A percentile compares a stretch with the other conserved stretches of the same genome.
Evolutionary conservation across 2,329 filamentous ascomycete genomes (phyloP).

Genomic region (Lachnellula suecica): DNA sequence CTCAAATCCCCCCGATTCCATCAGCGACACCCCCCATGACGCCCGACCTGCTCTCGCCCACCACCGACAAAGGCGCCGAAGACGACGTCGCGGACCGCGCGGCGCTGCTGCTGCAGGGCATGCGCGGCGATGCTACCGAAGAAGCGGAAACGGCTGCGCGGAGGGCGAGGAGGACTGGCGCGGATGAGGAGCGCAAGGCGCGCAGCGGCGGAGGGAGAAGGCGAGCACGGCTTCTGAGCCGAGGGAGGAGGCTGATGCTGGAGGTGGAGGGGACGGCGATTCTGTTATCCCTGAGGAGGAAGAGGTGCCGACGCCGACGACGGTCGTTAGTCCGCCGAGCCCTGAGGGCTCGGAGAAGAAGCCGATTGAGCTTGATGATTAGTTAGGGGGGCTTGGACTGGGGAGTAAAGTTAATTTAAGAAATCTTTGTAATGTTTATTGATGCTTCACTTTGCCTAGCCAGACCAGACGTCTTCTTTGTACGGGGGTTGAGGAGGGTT

Average conservation of each 20-base stretch:
- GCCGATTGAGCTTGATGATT: slow-evolving; percentile 30
- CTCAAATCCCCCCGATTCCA: slow-evolving; percentile 45
- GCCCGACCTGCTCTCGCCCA: slow-evolving; percentile 21
- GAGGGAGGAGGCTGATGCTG: slow-evolving; percentile 2
- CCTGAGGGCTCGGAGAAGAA: slow-evolving; percentile 28
- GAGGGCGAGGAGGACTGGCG: slow-evolving; percentile 61
- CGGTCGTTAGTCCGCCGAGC: slow-evolving; percentile 32
- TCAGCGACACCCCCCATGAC: slow-evolving; percentile 33
- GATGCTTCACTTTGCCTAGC: too few relatives aligned
- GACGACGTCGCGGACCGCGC: slow-evolving; percentile 84
- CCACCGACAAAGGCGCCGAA: slow-evolving; percentile 41
- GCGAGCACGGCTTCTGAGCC: slow-evolving; percentile 29
- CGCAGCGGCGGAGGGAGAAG: slow-evolving; percentile 67
- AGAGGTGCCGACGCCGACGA: slow-evolving; percentile 25
- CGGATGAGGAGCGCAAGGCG: slow-evolving; percentile 73
- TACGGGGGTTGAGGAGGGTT: too few relatives aligned
- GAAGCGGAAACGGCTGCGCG: slow-evolving; percentile 52
- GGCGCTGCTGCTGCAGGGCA: slow-evolving; percentile 78
- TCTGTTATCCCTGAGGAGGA: slow-evolving; percentile 4
- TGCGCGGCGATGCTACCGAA: slow-evolving; percentile 59
- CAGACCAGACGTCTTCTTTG: too few relatives aligned
- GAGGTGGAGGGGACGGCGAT: too few relatives aligned
- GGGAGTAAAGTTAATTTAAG: background rate
- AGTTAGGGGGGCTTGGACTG: slow-evolving; percentile 5
- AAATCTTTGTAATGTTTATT: slow-evolving; percentile 12